Evolutionary conservation across 192 early-diverging fungal genomes (phyloP).

Genomic region (Mortierella claussenii): DNA sequence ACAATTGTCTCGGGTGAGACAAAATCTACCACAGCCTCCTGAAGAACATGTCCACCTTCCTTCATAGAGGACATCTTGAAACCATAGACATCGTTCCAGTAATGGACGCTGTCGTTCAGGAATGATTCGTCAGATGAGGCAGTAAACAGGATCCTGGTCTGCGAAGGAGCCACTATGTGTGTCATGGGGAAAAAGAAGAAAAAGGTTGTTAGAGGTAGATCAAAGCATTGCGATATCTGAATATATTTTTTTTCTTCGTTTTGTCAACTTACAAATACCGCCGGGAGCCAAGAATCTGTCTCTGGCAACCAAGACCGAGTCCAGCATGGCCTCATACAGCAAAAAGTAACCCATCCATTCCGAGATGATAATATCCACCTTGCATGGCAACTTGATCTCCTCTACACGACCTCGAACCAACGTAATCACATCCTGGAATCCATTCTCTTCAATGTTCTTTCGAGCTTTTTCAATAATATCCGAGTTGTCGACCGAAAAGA

Average conservation of each 20-base stretch:
- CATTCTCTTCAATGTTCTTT: constrained; percentile 94
- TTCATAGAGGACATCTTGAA: constrained; percentile 98
- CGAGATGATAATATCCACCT: constrained; percentile 99
- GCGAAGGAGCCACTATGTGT: constrained; percentile 53
- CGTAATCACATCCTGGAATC: constrained; percentile 86
- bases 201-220: background rate
- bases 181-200: background rate
- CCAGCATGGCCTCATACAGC: constrained; percentile 98
- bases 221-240: too few species aligned
- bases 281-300: constrained; percentile 84
- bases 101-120: constrained; percentile 75
- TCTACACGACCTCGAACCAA: constrained; percentile 98
- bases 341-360: constrained; percentile 99
- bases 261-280: constrained; percentile 88
- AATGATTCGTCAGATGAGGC: constrained; percentile 94
- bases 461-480: constrained; percentile 97
- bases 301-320: constrained; percentile 97
- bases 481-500: constrained; percentile 83
- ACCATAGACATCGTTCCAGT: constrained; percentile 55
- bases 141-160: constrained; percentile 65
- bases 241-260: constrained; percentile 75
- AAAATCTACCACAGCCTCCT: constrained; percentile 95
- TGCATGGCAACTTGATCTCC: constrained; percentile 92
- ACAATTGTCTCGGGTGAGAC: constrained; percentile 89
- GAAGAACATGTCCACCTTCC: constrained; percentile 70